Conservation (phyloP, 2,329 filamentous ascomycete species). For the Exophiala oligosperma region DNA sequence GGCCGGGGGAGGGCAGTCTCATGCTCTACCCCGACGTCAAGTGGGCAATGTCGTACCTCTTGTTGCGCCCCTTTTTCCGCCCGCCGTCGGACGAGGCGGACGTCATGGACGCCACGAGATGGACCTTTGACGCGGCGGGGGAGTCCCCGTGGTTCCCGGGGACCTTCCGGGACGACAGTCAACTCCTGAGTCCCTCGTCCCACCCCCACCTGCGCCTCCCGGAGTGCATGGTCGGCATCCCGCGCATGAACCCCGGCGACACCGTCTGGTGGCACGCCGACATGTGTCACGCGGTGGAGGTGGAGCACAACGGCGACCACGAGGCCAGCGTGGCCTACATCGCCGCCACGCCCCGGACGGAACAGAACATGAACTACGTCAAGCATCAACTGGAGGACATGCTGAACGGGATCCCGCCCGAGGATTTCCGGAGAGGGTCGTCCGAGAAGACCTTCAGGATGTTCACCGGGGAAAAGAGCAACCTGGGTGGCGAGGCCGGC, state of each 20-base stretch:
- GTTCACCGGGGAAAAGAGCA: constrained; percentile 18
- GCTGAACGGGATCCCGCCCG: constrained; percentile 54
- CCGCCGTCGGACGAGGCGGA: constrained; percentile 34
- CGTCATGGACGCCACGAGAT: constrained; percentile 39
- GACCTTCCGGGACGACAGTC: constrained; percentile 37
- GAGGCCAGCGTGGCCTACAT: constrained; percentile 40
- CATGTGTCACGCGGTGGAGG: constrained; percentile 43
- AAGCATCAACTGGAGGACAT: constrained; percentile 52
- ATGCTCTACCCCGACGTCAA: constrained; percentile 43
- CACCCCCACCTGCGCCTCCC: constrained; percentile 43
- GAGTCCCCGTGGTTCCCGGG: constrained; percentile 39
- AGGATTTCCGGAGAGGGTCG: constrained; percentile 24
- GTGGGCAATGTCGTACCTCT: constrained; percentile 40
- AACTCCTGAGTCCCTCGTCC: constrained; percentile 44
- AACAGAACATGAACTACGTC: constrained; percentile 34
- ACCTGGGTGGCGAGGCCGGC: constrained; percentile 20
- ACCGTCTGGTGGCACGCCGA: constrained; percentile 46
- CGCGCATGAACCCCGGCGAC: constrained; percentile 41
- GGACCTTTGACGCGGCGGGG: constrained; percentile 36
- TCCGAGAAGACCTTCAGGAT: constrained; percentile 16
- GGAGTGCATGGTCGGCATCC: constrained; percentile 41
- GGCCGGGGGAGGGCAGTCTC: constrained; percentile 39
- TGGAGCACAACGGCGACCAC: constrained; percentile 37
- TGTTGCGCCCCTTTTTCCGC: constrained; percentile 46
- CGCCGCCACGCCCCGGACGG: constrained; percentile 39